Evolutionary conservation across 768 basidiomycete species (phyloP).

Genomic region (Termitomyces sp.): DNA sequence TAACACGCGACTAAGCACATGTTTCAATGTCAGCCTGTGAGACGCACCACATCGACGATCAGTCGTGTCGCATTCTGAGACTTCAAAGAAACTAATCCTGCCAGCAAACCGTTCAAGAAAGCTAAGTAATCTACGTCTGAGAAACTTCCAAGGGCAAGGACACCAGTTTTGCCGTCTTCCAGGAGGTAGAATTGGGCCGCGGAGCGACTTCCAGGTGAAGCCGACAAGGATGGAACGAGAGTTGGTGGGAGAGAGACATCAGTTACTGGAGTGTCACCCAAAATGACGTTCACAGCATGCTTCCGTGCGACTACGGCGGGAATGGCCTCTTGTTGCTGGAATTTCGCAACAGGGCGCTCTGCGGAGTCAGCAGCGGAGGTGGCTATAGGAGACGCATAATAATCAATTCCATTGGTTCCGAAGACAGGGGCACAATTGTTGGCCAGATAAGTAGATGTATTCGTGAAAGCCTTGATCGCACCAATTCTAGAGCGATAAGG

Average conservation of each 20-base stretch:
- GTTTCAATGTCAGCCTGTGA: neutral
- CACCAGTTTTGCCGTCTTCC: conserved; percentile 49
- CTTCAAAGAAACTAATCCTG: conserved; percentile 46
- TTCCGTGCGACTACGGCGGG: conserved; percentile 26
- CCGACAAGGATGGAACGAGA: conserved; percentile 32
- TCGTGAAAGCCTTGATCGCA: conserved; percentile 41
- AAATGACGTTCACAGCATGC: conserved; percentile 44
- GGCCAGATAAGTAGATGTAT: conserved; percentile 42
- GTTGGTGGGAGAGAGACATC: conserved; percentile 41
- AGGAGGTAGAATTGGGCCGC: conserved; percentile 55
- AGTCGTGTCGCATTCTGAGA: conserved; percentile 45
- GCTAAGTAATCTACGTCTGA: conserved; percentile 37
- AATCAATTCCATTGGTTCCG: conserved; percentile 46
- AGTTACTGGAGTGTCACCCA: conserved; percentile 41
- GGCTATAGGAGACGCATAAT: conserved; percentile 24
- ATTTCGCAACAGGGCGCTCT: conserved; percentile 26
- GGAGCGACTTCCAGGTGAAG: conserved; percentile 42
- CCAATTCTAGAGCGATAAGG: conserved; percentile 58
- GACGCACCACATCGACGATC: conserved; percentile 55
- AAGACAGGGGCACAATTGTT: conserved; percentile 49
- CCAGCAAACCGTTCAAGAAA: conserved; percentile 40
- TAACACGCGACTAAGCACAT: neutral
- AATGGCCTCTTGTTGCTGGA: conserved; percentile 38
- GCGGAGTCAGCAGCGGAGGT: conserved; percentile 5
- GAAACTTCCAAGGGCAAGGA: conserved; percentile 58